phyloP scores from a whole-genome alignment of 176 grass and related monocot genomes.

The Luzula sylvatica region DNA sequence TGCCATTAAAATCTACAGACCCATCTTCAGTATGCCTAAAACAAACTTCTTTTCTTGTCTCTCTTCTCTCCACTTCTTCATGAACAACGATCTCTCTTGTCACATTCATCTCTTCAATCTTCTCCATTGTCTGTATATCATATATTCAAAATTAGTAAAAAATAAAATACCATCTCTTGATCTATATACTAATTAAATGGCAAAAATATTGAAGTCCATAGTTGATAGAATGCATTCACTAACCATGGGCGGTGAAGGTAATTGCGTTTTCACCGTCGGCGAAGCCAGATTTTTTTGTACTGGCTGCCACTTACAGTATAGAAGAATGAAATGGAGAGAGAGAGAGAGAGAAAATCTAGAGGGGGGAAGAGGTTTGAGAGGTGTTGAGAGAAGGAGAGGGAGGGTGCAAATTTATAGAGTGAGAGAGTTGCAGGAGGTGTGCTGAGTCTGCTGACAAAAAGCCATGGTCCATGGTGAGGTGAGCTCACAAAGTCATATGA shows the following conservation, averaged over 20 bases:
- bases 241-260: too few species aligned
- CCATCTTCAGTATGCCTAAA: slow-evolving; percentile 57
- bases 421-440: neutral
- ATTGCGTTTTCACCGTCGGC: too few species aligned
- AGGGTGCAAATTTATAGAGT: slow-evolving; percentile 57
- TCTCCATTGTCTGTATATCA: slow-evolving; percentile 3
- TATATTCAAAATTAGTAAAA: neutral
- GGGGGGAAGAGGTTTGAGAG: slow-evolving; percentile 4
- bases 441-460: too few species aligned
- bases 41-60: slow-evolving; percentile 27
- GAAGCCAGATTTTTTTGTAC: too few species aligned
- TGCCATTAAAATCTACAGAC: slow-evolving; percentile 57
- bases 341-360: too few species aligned
- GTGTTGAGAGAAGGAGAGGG: slow-evolving; percentile 13
- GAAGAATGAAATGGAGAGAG: too few species aligned
- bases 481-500: slow-evolving; percentile 15
- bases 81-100: slow-evolving; percentile 26
- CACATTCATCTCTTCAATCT: slow-evolving; percentile 28
- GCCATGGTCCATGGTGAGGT: slow-evolving; percentile 2
- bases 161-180: too few species aligned
- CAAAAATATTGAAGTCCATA: too few species aligned
- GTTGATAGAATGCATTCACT: too few species aligned
- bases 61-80: slow-evolving; percentile 17
- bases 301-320: too few species aligned
- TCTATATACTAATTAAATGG: too few species aligned